phyloP scores from a whole-genome alignment of 345 rosid species.

The Cochlearia excelsa region DNA sequence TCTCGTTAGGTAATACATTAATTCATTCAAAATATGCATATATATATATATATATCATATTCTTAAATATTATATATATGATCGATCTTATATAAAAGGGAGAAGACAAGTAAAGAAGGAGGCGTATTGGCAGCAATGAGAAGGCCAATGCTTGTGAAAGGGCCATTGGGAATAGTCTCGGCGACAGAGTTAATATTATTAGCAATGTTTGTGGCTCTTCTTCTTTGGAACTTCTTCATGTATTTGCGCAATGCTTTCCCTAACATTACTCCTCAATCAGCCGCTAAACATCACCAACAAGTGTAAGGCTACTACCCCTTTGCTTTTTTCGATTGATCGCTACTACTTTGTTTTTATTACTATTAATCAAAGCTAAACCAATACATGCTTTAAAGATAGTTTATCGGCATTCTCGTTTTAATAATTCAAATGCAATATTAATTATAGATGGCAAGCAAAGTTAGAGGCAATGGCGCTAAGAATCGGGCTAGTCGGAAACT shows the following conservation, averaged over 20 bases:
- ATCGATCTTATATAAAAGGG: background rate
- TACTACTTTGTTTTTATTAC: background rate
- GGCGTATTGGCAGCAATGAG: conserved; percentile 27
- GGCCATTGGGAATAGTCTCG: conserved; percentile 78
- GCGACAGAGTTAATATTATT: conserved; percentile 52
- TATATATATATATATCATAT: no score
- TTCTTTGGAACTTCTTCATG: conserved; percentile 54
- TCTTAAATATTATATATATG: background rate
- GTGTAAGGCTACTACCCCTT: conserved; percentile 38
- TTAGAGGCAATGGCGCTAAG: conserved; percentile 35
- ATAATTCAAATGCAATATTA: no score
- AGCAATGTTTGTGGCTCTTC: conserved; percentile 58
- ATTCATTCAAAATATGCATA: no score
- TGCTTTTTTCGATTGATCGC: background rate
- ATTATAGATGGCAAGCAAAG: conserved; percentile 55
- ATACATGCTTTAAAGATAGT: no score
- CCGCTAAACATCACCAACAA: conserved; percentile 35
- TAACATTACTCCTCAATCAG: conserved; percentile 38
- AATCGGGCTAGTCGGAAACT: conserved; percentile 60
- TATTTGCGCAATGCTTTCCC: conserved; percentile 44
- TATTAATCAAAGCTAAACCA: no score
- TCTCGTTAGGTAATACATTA: conserved; percentile 11
- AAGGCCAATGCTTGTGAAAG: conserved; percentile 61
- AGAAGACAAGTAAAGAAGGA: conserved; percentile 10
- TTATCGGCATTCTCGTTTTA: no score